Conservation (phyloP, 2,329 filamentous ascomycete genomes). For the Penicillium thymicola region DNA sequence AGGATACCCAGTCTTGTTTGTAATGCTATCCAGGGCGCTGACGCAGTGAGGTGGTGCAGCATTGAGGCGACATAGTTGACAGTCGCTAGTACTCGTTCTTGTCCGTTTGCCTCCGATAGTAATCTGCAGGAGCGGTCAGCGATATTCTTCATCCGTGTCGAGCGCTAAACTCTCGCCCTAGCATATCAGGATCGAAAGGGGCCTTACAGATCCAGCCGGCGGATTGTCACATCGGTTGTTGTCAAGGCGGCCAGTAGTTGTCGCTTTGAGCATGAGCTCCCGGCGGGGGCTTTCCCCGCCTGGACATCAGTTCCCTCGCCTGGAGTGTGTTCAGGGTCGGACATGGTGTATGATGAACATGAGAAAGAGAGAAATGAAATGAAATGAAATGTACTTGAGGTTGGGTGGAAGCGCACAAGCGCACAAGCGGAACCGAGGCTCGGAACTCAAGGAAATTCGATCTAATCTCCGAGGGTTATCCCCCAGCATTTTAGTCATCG, state of each 20-base stretch:
- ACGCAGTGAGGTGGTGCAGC: slow-evolving; percentile 58
- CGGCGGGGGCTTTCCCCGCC: slow-evolving; percentile 17
- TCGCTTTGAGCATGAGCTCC: slow-evolving; percentile 21
- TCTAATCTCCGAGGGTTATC: slow-evolving; percentile 2
- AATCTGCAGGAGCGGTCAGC: slow-evolving; percentile 45
- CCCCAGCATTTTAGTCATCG: background rate
- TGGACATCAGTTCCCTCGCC: slow-evolving; percentile 13
- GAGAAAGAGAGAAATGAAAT: background rate
- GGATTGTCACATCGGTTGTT: slow-evolving; percentile 29
- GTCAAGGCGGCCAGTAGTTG: slow-evolving; percentile 27
- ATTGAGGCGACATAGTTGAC: slow-evolving; percentile 65
- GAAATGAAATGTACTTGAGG: background rate
- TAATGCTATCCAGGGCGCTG: slow-evolving; percentile 44
- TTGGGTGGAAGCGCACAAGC: background rate
- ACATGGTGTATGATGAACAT: slow-evolving; percentile 17
- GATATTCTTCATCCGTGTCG: background rate
- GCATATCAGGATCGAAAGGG: background rate
- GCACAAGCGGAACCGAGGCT: slow-evolving; percentile 27
- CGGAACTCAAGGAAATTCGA: slow-evolving; percentile 19
- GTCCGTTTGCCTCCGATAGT: slow-evolving; percentile 64
- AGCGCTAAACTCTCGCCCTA: background rate
- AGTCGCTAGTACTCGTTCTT: slow-evolving; percentile 67
- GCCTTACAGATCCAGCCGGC: slow-evolving; percentile 31
- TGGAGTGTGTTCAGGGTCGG: slow-evolving; percentile 18
- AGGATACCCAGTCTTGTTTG: slow-evolving; percentile 46